Evolutionary conservation across 192 early-diverging fungal genomes (phyloP).

Genomic region (Coemansia sp.): DNA sequence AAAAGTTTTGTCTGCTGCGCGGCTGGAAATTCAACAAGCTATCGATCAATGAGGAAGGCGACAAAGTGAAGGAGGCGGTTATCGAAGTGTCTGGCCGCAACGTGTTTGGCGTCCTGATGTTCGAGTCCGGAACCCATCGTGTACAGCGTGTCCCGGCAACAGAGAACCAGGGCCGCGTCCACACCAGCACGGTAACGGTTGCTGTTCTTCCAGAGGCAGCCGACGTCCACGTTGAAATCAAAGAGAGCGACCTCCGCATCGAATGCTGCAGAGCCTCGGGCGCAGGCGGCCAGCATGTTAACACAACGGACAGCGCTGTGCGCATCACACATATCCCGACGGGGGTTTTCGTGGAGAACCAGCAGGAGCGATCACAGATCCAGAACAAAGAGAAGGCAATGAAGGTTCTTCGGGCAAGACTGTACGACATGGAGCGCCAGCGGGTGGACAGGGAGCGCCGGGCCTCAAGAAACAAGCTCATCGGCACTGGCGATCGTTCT

Average conservation of each 20-base stretch:
- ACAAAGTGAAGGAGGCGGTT: slow-evolving; percentile 59
- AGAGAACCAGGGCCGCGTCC: slow-evolving; percentile 72
- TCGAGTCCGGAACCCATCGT: slow-evolving; percentile 81
- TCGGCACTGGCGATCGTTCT: slow-evolving; percentile 70
- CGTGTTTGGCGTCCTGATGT: slow-evolving; percentile 75
- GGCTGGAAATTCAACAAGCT: slow-evolving; percentile 68
- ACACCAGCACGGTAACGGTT: slow-evolving; percentile 77
- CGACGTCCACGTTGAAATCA: slow-evolving; percentile 68
- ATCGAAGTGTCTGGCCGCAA: slow-evolving; percentile 65
- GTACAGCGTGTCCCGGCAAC: slow-evolving; percentile 81
- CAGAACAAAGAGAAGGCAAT: slow-evolving; percentile 88
- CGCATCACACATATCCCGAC: slow-evolving; percentile 92
- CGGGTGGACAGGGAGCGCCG: slow-evolving; percentile 60
- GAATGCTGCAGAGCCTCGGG: slow-evolving; percentile 77
- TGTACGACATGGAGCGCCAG: slow-evolving; percentile 71
- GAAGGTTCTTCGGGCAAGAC: slow-evolving; percentile 73
- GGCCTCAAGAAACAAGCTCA: slow-evolving; percentile 62
- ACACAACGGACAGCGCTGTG: slow-evolving; percentile 93
- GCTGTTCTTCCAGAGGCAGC: slow-evolving; percentile 76
- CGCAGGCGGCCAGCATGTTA: slow-evolving; percentile 93
- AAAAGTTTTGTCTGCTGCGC: slow-evolving; percentile 59
- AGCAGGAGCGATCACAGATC: slow-evolving; percentile 93
- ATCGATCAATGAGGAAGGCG: slow-evolving; percentile 36
- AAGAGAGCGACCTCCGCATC: slow-evolving; percentile 65
- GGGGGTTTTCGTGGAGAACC: slow-evolving; percentile 81